phyloP scores from a whole-genome alignment of 257 asterid genomes.

The Sherardia arvensis region DNA sequence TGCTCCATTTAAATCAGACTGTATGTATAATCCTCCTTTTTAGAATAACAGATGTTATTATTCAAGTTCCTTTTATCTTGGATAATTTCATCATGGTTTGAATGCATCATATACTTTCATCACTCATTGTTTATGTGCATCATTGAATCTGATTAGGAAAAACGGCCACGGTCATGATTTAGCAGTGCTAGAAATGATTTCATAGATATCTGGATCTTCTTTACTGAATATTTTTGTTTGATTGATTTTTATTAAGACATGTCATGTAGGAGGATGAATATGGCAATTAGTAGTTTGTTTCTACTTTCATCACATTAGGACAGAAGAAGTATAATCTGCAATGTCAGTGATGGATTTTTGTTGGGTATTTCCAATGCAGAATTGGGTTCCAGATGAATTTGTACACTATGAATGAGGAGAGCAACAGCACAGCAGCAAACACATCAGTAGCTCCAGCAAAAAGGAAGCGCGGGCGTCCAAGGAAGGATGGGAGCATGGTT shows the following conservation, averaged over 20 bases:
- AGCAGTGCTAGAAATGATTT: background rate
- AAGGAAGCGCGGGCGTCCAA: slow-evolving; percentile 77
- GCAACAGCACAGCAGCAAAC: slow-evolving; percentile 5
- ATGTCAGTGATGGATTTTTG: background rate
- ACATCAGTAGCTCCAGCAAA: slow-evolving; percentile 38
- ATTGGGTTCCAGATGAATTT: background rate
- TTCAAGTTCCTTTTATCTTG: background rate
- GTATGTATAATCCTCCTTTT: background rate
- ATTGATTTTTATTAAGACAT: background rate
- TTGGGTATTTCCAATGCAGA: background rate
- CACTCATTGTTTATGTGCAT: too few relatives aligned
- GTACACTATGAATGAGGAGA: slow-evolving; percentile 34
- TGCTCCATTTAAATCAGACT: background rate
- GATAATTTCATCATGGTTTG: background rate
- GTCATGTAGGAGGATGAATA: background rate
- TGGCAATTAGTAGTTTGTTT: background rate
- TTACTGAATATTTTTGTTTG: background rate
- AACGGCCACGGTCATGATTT: background rate
- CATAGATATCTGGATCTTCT: background rate
- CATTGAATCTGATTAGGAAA: background rate
- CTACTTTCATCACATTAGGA: background rate
- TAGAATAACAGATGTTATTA: background rate
- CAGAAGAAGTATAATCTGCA: background rate
- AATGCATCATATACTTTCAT: background rate
- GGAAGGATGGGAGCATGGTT: slow-evolving; percentile 44